Conservation (phyloP, 805 yeast genomes). For the Lipomyces yamanashiensis region DNA sequence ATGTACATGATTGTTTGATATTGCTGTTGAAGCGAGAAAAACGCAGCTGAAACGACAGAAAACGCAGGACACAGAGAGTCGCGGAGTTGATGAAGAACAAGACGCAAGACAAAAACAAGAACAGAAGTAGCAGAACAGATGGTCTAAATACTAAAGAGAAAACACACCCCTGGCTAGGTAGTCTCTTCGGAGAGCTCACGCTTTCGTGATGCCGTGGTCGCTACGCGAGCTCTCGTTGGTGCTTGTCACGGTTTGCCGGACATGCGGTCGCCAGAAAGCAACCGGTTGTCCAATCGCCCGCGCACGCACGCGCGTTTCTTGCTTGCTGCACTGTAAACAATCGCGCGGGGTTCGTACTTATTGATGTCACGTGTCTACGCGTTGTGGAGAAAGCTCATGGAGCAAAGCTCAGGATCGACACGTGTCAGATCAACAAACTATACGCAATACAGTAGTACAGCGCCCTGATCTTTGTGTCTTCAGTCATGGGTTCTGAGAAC, state of each 20-base stretch:
- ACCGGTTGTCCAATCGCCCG: constrained; percentile 9
- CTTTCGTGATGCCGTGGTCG: constrained; percentile 5
- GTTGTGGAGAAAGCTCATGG: not conserved
- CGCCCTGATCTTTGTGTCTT: too few relatives aligned
- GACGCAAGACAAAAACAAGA: not conserved
- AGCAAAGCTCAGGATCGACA: not conserved
- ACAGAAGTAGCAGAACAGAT: not conserved
- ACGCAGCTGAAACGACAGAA: constrained; percentile 3
- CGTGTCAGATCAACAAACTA: not conserved
- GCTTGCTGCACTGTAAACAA: not conserved
- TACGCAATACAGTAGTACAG: not conserved
- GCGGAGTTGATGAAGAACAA: not conserved
- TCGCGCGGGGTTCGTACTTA: not conserved
- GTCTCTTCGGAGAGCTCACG: not conserved
- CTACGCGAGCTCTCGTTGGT: constrained; percentile 20
- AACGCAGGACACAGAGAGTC: too few relatives aligned
- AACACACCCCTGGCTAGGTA: not conserved
- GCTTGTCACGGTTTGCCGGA: not conserved
- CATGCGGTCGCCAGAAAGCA: too few relatives aligned
- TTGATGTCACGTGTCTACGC: constrained; percentile 7
- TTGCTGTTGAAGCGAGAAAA: constrained; percentile 7
- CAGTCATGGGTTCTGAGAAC: not conserved
- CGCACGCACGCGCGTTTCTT: not conserved
- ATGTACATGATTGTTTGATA: constrained; percentile 4
- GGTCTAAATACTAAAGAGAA: not conserved